Percentiles rank a stretch among this genome's conserved stretches.
Conservation (phyloP, 495 filamentous ascomycete species). For the Thozetella sp. region DNA sequence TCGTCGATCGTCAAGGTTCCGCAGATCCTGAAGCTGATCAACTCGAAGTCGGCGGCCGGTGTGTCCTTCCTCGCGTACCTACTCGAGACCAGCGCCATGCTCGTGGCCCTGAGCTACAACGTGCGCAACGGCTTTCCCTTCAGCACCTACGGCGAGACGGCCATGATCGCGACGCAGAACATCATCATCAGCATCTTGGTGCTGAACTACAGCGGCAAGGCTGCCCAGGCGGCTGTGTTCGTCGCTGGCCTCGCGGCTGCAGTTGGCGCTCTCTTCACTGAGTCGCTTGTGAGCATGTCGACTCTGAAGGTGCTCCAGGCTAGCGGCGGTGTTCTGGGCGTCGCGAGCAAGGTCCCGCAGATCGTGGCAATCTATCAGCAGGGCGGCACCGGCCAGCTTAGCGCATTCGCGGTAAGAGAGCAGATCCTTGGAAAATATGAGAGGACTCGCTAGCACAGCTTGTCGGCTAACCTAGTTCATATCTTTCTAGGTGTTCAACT, state of each 20-base stretch:
- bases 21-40: constrained; percentile 88
- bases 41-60: constrained; percentile 76
- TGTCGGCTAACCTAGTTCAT: background rate
- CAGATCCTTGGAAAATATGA: background rate
- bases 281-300: constrained; percentile 65
- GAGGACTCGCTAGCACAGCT: background rate
- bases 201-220: constrained; percentile 72
- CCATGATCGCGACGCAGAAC: constrained; percentile 89
- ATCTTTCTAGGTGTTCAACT: constrained; percentile 85
- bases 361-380: constrained; percentile 80
- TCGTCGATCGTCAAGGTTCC: constrained; percentile 93
- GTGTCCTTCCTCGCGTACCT: constrained; percentile 88
- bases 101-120: constrained; percentile 90
- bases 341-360: constrained; percentile 91
- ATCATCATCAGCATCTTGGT: constrained; percentile 83
- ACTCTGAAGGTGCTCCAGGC: constrained; percentile 79
- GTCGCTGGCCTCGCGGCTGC: constrained; percentile 71
- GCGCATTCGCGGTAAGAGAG: constrained; percentile 83
- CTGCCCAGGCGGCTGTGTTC: constrained; percentile 65
- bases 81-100: constrained; percentile 82
- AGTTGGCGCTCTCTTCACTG: constrained; percentile 68
- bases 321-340: constrained; percentile 77
- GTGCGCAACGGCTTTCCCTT: constrained; percentile 88
- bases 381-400: constrained; percentile 91
- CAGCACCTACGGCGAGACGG: constrained; percentile 94